These are phyloP conservation scores for Suhomyces yuchorum DNA, from an alignment of 1,139 yeast genomes.

Conservation along the genomic window DNA sequence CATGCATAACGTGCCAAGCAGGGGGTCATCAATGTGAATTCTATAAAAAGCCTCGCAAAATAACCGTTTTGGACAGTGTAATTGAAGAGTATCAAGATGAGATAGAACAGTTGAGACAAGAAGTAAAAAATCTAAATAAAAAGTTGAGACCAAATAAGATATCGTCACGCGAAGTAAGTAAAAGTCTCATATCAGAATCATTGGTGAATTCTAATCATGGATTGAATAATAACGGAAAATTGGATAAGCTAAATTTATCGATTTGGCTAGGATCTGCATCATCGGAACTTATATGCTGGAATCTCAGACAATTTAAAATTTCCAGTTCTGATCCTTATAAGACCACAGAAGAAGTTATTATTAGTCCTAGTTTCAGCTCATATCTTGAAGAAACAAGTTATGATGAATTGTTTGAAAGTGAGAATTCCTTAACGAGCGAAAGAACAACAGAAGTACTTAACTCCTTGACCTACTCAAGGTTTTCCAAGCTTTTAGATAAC, in stretches of 20 bases:
- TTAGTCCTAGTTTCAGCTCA: constrained; percentile 30
- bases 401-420: constrained; percentile 19
- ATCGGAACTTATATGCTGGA: constrained; percentile 32
- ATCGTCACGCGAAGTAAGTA: background rate
- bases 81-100: constrained; percentile 23
- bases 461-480: constrained; percentile 3
- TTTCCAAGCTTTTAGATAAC: constrained; percentile 15
- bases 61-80: constrained; percentile 27
- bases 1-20: constrained; percentile 25
- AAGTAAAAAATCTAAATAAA: constrained; percentile 3
- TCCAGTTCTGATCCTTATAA: constrained; percentile 12
- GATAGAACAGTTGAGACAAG: constrained; percentile 19
- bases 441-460: constrained; percentile 2
- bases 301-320: constrained; percentile 24
- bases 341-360: constrained; percentile 13
- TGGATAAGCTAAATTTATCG: constrained; percentile 12
- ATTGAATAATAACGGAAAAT: background rate
- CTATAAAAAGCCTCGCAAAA: constrained; percentile 25
- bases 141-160: background rate
- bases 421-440: background rate
- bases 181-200: background rate
- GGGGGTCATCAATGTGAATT: constrained; percentile 25
- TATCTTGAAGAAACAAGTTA: constrained; percentile 29
- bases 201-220: background rate
- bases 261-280: constrained; percentile 31